Evolutionary conservation across 768 basidiomycete species (phyloP).

Genomic region (Leccinellum rugosiceps): DNA sequence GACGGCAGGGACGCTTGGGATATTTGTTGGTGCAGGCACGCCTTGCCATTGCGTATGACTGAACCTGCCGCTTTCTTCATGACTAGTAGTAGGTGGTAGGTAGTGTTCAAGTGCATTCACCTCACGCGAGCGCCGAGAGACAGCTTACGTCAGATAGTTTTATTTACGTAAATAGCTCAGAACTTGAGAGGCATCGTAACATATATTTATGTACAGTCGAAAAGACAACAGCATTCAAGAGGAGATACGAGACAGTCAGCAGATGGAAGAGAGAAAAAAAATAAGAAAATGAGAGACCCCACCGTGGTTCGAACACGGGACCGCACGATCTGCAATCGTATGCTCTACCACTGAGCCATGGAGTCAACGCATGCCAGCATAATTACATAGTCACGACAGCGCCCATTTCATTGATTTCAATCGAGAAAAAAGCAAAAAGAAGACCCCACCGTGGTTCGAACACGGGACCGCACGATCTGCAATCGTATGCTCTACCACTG

Average conservation of each 20-base stretch:
- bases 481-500: slow-evolving; percentile 60
- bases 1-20: slow-evolving; percentile 33
- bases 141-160: slow-evolving; percentile 4
- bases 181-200: background rate
- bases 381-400: too few species aligned
- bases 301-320: slow-evolving; percentile 59
- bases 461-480: slow-evolving; percentile 58
- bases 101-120: background rate
- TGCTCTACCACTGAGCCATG: slow-evolving; percentile 53
- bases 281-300: slow-evolving; percentile 27
- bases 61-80: slow-evolving; percentile 42
- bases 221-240: background rate
- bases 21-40: slow-evolving; percentile 21
- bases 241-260: background rate
- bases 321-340: slow-evolving; percentile 57
- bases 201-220: background rate
- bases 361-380: slow-evolving; percentile 12
- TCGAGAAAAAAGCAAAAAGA: slow-evolving; percentile 18
- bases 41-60: slow-evolving; percentile 37
- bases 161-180: background rate
- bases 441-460: slow-evolving; percentile 55
- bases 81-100: background rate
- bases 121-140: background rate
- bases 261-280: background rate
- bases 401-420: background rate